Percentiles rank a stretch among this genome's conserved stretches.
These are phyloP conservation scores for Pseudogymnoascus sp. DNA, from an alignment of 2,329 filamentous ascomycete genomes.

Conservation along the genomic window DNA sequence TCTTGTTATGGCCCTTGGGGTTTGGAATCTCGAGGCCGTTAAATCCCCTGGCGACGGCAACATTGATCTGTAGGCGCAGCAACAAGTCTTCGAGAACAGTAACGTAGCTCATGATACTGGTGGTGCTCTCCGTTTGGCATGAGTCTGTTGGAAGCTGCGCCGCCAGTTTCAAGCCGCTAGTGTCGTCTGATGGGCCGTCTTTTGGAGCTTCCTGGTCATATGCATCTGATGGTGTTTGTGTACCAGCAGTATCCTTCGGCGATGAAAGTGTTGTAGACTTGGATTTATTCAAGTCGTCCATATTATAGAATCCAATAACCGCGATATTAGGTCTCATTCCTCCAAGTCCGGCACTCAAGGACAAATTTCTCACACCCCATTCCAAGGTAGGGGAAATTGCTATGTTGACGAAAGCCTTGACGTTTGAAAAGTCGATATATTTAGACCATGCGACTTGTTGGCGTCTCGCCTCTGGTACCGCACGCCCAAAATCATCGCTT, in stretches of 20 bases:
- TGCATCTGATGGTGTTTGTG: neutral
- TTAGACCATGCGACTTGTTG: constrained; percentile 80
- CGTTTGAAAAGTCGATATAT: constrained; percentile 77
- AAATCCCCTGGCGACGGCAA: constrained; percentile 78
- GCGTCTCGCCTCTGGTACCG: constrained; percentile 71
- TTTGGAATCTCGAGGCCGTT: constrained; percentile 66
- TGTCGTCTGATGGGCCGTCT: constrained; percentile 39
- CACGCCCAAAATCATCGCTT: constrained; percentile 69
- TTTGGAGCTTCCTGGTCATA: neutral
- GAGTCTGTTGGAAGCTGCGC: constrained; percentile 61
- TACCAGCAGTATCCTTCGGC: constrained; percentile 20
- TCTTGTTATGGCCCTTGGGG: constrained; percentile 43
- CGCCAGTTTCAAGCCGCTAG: constrained; percentile 48
- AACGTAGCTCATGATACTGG: constrained; percentile 67
- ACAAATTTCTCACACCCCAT: constrained; percentile 79
- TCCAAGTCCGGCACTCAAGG: constrained; percentile 72
- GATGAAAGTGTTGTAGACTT: neutral
- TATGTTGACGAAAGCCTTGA: constrained; percentile 86
- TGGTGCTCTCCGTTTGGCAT: constrained; percentile 60
- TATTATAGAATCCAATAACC: constrained; percentile 71
- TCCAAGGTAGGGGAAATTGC: constrained; percentile 74
- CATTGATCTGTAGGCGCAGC: constrained; percentile 71
- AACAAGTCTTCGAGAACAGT: constrained; percentile 78
- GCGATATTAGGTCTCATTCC: constrained; percentile 88
- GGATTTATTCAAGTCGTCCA: constrained; percentile 64